These are phyloP conservation scores for Yamadazyma dushanensis DNA, from an alignment of 1,139 yeast species.

Conservation along the genomic window DNA sequence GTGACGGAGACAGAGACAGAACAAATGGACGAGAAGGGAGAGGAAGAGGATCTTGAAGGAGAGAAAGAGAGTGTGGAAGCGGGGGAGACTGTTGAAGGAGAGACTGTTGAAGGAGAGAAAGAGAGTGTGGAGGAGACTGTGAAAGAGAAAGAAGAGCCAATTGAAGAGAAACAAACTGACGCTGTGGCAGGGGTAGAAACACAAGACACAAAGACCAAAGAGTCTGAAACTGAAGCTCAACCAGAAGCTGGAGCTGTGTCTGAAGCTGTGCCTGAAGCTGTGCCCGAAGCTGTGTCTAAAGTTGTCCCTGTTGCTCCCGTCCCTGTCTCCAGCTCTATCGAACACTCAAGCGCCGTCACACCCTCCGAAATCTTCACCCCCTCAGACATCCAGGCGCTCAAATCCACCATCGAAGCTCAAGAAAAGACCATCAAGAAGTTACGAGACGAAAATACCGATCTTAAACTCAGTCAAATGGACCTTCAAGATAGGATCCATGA, in stretches of 20 bases:
- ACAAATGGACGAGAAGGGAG: constrained; percentile 12
- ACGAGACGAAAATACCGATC: constrained; percentile 46
- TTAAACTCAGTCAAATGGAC: constrained; percentile 48
- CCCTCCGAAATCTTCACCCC: constrained; percentile 8
- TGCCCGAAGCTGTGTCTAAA: constrained; percentile 2
- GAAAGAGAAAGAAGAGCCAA: constrained; percentile 5
- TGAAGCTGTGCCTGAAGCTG: constrained; percentile 5
- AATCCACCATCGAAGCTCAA: constrained; percentile 29
- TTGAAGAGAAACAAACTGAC: constrained; percentile 4
- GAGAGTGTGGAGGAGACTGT: neutral
- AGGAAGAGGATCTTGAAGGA: constrained; percentile 19
- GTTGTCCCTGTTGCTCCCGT: constrained; percentile 4
- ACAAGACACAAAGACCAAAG: neutral
- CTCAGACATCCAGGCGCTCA: constrained; percentile 28
- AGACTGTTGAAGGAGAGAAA: constrained; percentile 1
- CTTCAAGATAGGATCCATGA: constrained; percentile 35
- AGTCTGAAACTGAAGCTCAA: neutral
- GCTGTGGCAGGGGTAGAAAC: neutral
- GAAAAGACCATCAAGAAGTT: constrained; percentile 38
- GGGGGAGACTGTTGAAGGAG: constrained; percentile 1
- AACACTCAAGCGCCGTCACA: constrained; percentile 4
- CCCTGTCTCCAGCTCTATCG: neutral
- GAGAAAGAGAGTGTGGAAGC: constrained; percentile 8
- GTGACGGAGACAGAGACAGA: constrained; percentile 22
- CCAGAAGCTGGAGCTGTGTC: neutral